phyloP scores from a whole-genome alignment of 148 eudicot species.

The Rhododendron griersonianum region DNA sequence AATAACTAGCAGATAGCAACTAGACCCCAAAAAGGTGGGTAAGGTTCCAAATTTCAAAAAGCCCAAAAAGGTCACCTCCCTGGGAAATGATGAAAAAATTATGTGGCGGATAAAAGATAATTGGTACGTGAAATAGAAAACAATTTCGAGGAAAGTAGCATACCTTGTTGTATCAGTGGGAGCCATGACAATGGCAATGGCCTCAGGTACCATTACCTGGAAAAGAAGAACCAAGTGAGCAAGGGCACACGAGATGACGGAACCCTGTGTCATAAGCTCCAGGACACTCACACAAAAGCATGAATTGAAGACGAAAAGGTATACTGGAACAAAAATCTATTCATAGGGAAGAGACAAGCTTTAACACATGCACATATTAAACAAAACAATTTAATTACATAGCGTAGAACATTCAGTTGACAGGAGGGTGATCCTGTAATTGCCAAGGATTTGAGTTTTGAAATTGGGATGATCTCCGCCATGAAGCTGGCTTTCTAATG shows the following conservation, averaged over 20 bases:
- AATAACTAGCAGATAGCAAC: neutral
- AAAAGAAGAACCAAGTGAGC: neutral
- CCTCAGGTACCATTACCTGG: slow-evolving; percentile 87
- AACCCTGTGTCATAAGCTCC: neutral
- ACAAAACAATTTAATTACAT: neutral
- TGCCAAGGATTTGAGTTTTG: neutral
- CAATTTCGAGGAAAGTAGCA: neutral
- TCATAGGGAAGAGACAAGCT: neutral
- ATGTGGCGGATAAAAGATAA: neutral
- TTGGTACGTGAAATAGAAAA: neutral
- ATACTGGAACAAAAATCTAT: neutral
- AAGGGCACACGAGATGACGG: neutral
- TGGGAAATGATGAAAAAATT: neutral
- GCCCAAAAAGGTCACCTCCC: neutral
- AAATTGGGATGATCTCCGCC: neutral
- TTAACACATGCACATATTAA: neutral
- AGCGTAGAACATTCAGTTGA: neutral
- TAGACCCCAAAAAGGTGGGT: neutral
- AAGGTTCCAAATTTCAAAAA: neutral
- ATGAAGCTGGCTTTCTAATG: neutral
- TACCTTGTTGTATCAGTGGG: slow-evolving; percentile 76
- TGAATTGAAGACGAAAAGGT: neutral
- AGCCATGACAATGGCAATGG: slow-evolving; percentile 75
- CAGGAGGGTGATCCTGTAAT: neutral
- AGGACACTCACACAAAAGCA: neutral